Evolutionary conservation across 148 eudicot species (phyloP).

Genomic region (Arbutus unedo): DNA sequence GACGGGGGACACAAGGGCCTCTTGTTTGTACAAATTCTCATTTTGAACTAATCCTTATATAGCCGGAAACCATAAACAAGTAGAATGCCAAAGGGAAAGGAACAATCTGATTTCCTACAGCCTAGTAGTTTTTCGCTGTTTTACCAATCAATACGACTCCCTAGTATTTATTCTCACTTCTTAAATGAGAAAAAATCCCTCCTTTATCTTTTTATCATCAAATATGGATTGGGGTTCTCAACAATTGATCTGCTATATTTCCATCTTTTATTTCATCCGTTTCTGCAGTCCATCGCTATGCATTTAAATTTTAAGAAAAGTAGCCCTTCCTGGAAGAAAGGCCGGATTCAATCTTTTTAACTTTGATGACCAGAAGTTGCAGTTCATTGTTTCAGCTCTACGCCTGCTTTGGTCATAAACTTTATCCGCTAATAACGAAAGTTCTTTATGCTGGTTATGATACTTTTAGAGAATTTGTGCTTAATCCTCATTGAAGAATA

Average conservation of each 20-base stretch:
- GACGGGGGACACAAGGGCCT: background rate
- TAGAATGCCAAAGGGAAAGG: background rate
- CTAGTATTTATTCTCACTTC: background rate
- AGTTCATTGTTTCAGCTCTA: background rate
- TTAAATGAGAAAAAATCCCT: too few relatives aligned
- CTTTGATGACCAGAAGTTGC: background rate
- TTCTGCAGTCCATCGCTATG: background rate
- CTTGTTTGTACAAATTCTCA: background rate
- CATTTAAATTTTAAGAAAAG: background rate
- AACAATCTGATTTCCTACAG: background rate
- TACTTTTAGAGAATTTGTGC: too few relatives aligned
- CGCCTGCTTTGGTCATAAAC: too few relatives aligned
- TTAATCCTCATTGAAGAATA: too few relatives aligned
- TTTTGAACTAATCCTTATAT: background rate
- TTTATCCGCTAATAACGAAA: too few relatives aligned
- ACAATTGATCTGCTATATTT: background rate
- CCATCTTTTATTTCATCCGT: background rate
- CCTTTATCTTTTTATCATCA: background rate
- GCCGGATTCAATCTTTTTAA: too few relatives aligned
- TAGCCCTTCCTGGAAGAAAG: background rate
- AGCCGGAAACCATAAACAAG: background rate
- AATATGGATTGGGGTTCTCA: background rate
- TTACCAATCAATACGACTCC: background rate
- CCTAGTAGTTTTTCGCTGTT: background rate
- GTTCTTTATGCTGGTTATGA: too few relatives aligned